phyloP scores from a whole-genome alignment of 192 early-diverging fungal species.

The Coemansia asiatica region DNA sequence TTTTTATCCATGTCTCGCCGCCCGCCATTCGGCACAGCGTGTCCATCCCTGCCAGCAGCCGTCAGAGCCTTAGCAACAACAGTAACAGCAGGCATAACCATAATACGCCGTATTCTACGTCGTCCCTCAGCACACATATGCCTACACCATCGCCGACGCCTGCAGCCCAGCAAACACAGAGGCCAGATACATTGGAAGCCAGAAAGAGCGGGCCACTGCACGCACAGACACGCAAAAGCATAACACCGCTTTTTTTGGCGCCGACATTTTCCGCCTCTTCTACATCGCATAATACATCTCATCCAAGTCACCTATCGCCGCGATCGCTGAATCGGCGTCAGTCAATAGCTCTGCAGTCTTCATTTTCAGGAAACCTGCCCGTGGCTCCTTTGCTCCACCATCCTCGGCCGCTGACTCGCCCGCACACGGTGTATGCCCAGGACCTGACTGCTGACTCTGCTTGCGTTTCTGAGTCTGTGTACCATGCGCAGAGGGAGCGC shows the following conservation, averaged over 20 bases:
- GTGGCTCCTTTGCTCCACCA: slow-evolving; percentile 4
- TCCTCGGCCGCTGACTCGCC: slow-evolving; percentile 1
- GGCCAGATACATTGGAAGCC: neutral
- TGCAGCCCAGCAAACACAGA: slow-evolving; percentile 3
- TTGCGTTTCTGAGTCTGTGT: neutral
- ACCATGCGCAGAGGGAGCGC: slow-evolving; percentile 16
- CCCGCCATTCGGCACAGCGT: neutral
- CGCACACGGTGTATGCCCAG: slow-evolving; percentile 5
- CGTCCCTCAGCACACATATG: slow-evolving; percentile 12
- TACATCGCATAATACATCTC: neutral
- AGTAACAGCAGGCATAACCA: neutral
- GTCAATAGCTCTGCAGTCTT: slow-evolving; percentile 48
- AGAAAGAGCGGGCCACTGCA: neutral
- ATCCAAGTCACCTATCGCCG: slow-evolving; percentile 11
- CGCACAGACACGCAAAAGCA: neutral
- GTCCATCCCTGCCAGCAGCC: neutral
- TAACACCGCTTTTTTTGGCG: slow-evolving; percentile 7
- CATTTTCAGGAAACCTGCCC: slow-evolving; percentile 25
- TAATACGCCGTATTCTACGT: slow-evolving; percentile 1
- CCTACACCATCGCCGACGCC: slow-evolving; percentile 27
- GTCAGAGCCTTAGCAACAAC: neutral
- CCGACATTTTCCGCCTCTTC: neutral
- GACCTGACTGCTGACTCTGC: neutral
- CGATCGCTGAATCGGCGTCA: slow-evolving; percentile 33
- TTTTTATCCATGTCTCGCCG: slow-evolving; percentile 4